Evolutionary conservation across 192 early-diverging fungal genomes (phyloP), one percentile per base, ranked within the genome.

Genomic region (Dimargaris verticillata): DNA sequence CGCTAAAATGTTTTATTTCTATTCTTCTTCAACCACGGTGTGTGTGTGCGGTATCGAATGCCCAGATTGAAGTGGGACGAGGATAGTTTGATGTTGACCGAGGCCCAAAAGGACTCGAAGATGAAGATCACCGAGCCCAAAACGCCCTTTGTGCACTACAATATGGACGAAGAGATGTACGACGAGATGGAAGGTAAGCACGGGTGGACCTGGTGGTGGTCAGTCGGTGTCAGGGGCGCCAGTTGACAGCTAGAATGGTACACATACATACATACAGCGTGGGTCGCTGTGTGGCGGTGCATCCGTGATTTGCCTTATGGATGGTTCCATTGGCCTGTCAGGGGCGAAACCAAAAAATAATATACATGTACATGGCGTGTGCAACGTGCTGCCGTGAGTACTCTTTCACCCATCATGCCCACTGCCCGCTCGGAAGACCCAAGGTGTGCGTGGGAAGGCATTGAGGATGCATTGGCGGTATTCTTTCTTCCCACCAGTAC

Each of bases 101-200:
- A 98, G 68, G 81, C 87, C 5, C 82, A 91, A 66, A 92, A 92
- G 71, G 82, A 83, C 58, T 74, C 86, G 20, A 94, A 86, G 38
- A 99, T 99, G 96, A 96, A 97, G 73, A 89, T 97, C 7, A 80
- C 83, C 42, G 94, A 99, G 67, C 94, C 93, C 25, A 91, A 88
- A 72, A 99, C 96, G 0, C 96, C 96, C 0, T 99, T 75, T 61
- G 88, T 99, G 60, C 83, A 82, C 59, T 97, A 95, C 70, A 80
- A 97, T 66, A 71, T 75, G 1, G 84, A 83, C 24, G 89, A 95
- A 61, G 81, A 85, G 55, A 77, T 86, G 11, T 72, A 85, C 53
- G 78, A 74, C 18, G 74, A 78, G 53, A 52, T 76, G 43, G 73
- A 73, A 54, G 72, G 77, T 74, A 74, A 38, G 61, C 50, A n/a